phyloP scores from a whole-genome alignment of 2,329 filamentous ascomycete species.

The Dactylella cylindrospora region DNA sequence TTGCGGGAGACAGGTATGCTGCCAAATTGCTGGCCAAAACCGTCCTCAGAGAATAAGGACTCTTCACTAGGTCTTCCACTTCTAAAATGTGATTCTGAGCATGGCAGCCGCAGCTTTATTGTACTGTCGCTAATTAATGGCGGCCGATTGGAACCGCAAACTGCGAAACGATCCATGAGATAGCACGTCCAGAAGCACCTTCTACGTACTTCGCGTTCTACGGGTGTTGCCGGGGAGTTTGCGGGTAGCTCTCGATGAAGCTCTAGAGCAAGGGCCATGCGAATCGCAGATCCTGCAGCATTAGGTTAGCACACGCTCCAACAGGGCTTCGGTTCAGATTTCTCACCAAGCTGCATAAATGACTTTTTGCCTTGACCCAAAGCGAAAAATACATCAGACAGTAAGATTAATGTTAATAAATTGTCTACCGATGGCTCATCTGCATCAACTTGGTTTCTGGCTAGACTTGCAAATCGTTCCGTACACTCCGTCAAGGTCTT shows the following conservation, averaged over 20 bases:
- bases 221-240: slow-evolving; percentile 63
- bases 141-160: slow-evolving; percentile 72
- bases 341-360: slow-evolving; percentile 77
- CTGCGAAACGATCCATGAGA: slow-evolving; percentile 78
- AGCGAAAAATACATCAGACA: slow-evolving; percentile 74
- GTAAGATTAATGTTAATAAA: slow-evolving; percentile 72
- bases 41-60: slow-evolving; percentile 64
- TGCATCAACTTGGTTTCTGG: slow-evolving; percentile 70
- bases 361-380: slow-evolving; percentile 78
- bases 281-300: slow-evolving; percentile 65
- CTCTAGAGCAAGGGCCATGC: slow-evolving; percentile 80
- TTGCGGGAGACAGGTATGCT: slow-evolving; percentile 28
- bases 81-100: slow-evolving; percentile 55
- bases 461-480: slow-evolving; percentile 70
- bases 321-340: background rate
- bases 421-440: slow-evolving; percentile 80
- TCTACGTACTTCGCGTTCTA: slow-evolving; percentile 73
- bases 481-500: slow-evolving; percentile 68
- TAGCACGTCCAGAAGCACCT: slow-evolving; percentile 90
- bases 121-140: slow-evolving; percentile 77
- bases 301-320: slow-evolving; percentile 51
- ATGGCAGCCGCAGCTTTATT: slow-evolving; percentile 72
- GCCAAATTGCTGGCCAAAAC: slow-evolving; percentile 35
- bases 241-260: slow-evolving; percentile 73
- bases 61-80: slow-evolving; percentile 68